Evolutionary conservation across 371 early-diverging fungal species (phyloP).

Genomic region (Mucor velutinosus): DNA sequence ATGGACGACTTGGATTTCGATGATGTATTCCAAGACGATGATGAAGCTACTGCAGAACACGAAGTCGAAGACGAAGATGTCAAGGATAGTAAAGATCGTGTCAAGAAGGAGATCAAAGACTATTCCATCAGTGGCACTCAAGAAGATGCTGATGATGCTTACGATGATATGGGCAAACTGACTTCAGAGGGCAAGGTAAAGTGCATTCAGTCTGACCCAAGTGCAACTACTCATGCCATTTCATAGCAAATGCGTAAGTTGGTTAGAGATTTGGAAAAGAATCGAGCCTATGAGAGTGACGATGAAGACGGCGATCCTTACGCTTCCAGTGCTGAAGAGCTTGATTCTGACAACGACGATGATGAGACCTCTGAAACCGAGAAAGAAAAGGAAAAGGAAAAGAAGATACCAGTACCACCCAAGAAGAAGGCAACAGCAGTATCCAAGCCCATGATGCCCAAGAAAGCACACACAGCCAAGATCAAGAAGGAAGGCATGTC

Average conservation of each 20-base stretch:
- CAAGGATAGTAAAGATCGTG: constrained; percentile 54
- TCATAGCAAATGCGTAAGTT: constrained; percentile 70
- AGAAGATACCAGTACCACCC: constrained; percentile 35
- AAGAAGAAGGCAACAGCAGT: constrained; percentile 41
- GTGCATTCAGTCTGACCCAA: constrained; percentile 12
- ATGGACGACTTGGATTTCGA: constrained; percentile 58
- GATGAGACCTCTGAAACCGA: constrained; percentile 46
- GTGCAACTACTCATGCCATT: not conserved
- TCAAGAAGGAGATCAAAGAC: constrained; percentile 44
- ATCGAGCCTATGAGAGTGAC: constrained; percentile 74
- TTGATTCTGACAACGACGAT: constrained; percentile 54
- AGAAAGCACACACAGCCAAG: constrained; percentile 44
- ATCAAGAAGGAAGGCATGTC: constrained; percentile 56
- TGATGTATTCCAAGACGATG: constrained; percentile 70
- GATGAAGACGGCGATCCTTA: constrained; percentile 76
- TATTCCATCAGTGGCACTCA: constrained; percentile 33
- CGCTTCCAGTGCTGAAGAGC: constrained; percentile 61
- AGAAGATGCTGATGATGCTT: constrained; percentile 21
- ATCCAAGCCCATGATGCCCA: constrained; percentile 31
- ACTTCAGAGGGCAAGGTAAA: constrained; percentile 53
- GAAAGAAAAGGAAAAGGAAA: constrained; percentile 18
- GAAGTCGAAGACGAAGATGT: constrained; percentile 68
- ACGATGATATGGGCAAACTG: constrained; percentile 34
- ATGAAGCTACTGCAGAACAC: constrained; percentile 74
- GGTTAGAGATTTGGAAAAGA: constrained; percentile 73